phyloP scores from a whole-genome alignment of 495 filamentous ascomycete genomes.

The Lophiotrema nucula region DNA sequence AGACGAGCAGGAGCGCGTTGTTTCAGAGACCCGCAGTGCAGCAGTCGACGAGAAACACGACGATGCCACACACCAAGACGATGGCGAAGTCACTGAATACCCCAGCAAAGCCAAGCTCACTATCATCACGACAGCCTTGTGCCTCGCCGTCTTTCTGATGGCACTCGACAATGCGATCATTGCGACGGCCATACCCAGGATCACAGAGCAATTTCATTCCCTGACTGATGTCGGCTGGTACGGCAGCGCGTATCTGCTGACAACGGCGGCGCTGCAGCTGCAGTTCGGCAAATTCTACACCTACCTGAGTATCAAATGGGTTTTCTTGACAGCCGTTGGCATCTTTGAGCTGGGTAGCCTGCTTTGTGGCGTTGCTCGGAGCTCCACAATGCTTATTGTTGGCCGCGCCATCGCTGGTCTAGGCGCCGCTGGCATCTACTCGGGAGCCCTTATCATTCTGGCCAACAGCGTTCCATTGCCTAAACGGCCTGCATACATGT shows the following conservation, averaged over 20 bases:
- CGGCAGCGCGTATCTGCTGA: slow-evolving; percentile 19
- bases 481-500: neutral
- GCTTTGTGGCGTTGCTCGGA: slow-evolving; percentile 24
- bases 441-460: slow-evolving; percentile 8
- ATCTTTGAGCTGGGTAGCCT: slow-evolving; percentile 25
- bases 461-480: neutral
- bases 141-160: slow-evolving; percentile 12
- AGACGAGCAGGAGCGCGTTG: neutral
- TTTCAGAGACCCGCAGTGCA: neutral
- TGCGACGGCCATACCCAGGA: slow-evolving; percentile 13
- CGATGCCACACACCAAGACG: neutral
- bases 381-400: slow-evolving; percentile 24
- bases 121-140: slow-evolving; percentile 30
- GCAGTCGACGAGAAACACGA: neutral
- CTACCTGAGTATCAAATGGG: slow-evolving; percentile 21
- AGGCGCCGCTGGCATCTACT: slow-evolving; percentile 7
- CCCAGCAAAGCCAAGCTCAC: neutral
- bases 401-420: slow-evolving; percentile 28
- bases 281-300: slow-evolving; percentile 6
- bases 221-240: slow-evolving; percentile 10
- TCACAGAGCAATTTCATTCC: neutral
- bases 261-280: slow-evolving; percentile 9
- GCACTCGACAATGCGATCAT: slow-evolving; percentile 11
- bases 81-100: neutral
- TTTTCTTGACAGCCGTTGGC: slow-evolving; percentile 11